These are phyloP conservation scores for Bolboschoenus planiculmis DNA, from an alignment of 176 grass and related monocot genomes.

Conservation along the genomic window DNA sequence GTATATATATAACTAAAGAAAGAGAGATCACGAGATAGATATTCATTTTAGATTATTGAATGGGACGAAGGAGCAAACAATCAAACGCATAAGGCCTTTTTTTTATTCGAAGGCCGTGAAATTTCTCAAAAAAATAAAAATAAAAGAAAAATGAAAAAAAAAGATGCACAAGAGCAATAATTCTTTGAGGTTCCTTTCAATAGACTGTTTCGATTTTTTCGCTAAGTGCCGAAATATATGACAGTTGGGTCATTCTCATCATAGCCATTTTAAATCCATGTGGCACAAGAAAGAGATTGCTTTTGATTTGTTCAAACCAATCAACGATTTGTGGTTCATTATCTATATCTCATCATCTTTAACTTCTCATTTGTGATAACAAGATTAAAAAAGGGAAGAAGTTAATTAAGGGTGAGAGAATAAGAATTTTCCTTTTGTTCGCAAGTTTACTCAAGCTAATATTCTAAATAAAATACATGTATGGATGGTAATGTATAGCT, in stretches of 20 bases:
- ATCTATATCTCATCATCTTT: conserved; percentile 18
- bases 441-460: not conserved
- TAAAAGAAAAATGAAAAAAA: not conserved
- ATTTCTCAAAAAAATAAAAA: not conserved
- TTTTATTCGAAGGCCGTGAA: not conserved
- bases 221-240: not conserved
- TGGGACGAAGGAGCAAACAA: not conserved
- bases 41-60: not conserved
- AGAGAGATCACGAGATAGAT: not conserved
- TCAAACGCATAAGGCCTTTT: not conserved
- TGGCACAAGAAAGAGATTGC: not conserved
- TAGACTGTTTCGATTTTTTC: not conserved
- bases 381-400: not conserved
- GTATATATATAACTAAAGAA: not conserved
- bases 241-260: not conserved
- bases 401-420: not conserved
- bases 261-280: not conserved
- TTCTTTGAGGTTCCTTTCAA: not conserved
- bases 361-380: not conserved
- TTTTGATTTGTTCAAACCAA: not conserved
- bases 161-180: not conserved
- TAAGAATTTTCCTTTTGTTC: not conserved
- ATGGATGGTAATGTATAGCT: not conserved
- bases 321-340: conserved; percentile 21
- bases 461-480: not conserved